A percentile compares a stretch with the other conserved stretches of the same genome.
Evolutionary conservation across 257 asterid genomes (phyloP).

Genomic region (Solanum lignicaule): DNA sequence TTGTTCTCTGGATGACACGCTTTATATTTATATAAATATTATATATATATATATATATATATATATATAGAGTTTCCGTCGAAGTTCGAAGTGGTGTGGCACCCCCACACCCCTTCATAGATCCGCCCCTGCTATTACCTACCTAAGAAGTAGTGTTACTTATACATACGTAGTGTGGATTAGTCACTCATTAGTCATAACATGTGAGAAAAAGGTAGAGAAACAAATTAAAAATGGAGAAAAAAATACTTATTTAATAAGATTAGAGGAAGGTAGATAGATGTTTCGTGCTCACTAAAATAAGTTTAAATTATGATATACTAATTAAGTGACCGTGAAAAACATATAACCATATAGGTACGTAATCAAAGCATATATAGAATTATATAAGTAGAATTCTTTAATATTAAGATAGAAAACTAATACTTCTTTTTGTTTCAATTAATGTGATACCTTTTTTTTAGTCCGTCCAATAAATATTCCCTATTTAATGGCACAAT

Average conservation of each 20-base stretch:
- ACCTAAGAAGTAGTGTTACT: neutral
- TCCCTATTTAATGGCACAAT: neutral
- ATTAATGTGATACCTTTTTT: too few species aligned
- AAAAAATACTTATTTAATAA: neutral
- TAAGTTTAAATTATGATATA: neutral
- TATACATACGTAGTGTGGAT: neutral
- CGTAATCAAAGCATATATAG: neutral
- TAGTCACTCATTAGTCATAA: neutral
- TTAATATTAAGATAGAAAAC: neutral
- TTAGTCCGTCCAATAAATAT: neutral
- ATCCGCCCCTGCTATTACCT: too few species aligned
- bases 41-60: too few species aligned
- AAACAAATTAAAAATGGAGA: neutral
- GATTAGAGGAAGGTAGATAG: neutral
- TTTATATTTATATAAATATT: too few species aligned
- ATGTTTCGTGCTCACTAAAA: neutral
- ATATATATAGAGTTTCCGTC: too few species aligned
- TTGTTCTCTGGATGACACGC: too few species aligned
- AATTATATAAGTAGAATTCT: neutral
- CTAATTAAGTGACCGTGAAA: neutral
- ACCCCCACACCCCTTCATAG: too few species aligned
- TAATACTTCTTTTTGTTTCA: too few species aligned
- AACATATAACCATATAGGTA: neutral
- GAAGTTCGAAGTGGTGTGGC: too few species aligned
- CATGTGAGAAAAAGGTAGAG: neutral